Base-by-base conservation (phyloP, 129 eudicot genomes). In the Mikania micrantha region DNA sequence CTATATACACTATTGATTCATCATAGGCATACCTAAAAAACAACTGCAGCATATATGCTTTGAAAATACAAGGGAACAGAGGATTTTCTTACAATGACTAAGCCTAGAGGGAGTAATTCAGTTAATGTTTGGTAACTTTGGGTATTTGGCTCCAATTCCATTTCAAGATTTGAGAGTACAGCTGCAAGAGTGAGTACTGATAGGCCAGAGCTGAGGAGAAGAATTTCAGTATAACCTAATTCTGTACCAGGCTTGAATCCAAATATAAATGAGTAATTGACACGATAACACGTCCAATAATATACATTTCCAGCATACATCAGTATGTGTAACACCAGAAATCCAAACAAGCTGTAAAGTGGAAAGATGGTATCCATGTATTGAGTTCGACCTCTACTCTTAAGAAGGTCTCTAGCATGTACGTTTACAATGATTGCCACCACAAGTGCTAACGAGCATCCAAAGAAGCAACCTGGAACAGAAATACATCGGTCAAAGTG, bases 301-400 rank as follows among this genome's bases (percentile, higher is more conserved):
- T 68, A 81, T 31, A 77, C 44, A 38, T 77, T 56, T 25, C 35
- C 86, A 6, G 80, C 53, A 20, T 68, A 72, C 73, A 81, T 67
- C 71, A 77, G 31, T 60, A 81, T 77, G 69, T 81, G 82, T 17
- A 81, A 63, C 52, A 81, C 80, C 19, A 81, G 54, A 39, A 39
- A 81, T 48, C 72, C 74, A 72, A 86, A 86, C 56, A 86, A 71
- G 70, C 88, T 86, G 78, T 83, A 87, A 5, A 83, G 83, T 67
- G 85, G 83, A 59, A 87, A 87, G 76, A 87, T 81, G 62, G 66
- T 87, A 16, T 87, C 70, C 95, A 87, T 84, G 71, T 81, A 84
- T 61, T 0, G 54, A 0, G 22, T 17, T 9, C 83, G 71, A 15
- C 74, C 79, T 12, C 38, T 49, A 16, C 65, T 78, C 5, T 61